These are phyloP conservation scores for Avicennia marina DNA, from an alignment of 257 asterid genomes.

Conservation along the genomic window DNA sequence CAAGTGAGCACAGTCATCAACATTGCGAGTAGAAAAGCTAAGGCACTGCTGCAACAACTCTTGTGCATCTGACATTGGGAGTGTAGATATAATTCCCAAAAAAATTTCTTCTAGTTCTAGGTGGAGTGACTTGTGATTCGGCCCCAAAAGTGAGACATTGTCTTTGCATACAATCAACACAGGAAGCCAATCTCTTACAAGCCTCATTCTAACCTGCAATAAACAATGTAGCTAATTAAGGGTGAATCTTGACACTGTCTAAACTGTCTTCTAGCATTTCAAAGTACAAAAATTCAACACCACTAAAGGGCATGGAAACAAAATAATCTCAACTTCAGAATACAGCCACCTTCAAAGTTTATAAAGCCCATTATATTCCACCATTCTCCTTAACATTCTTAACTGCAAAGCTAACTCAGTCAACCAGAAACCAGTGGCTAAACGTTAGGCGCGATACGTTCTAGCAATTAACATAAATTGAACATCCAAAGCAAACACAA, in stretches of 20 bases:
- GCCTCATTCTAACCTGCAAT: slow-evolving; percentile 74
- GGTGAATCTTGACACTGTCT: too few relatives aligned
- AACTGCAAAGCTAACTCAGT: neutral
- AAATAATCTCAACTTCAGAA: too few relatives aligned
- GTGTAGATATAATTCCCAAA: slow-evolving; percentile 81
- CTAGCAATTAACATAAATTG: too few relatives aligned
- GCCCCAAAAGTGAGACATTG: slow-evolving; percentile 41
- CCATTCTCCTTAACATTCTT: too few relatives aligned
- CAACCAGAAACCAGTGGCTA: neutral
- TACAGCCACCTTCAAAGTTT: too few relatives aligned
- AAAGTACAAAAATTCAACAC: neutral
- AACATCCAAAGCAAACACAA: neutral
- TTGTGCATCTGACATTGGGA: slow-evolving; percentile 69
- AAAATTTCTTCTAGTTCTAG: slow-evolving; percentile 80
- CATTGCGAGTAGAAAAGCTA: slow-evolving; percentile 79
- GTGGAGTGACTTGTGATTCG: slow-evolving; percentile 48
- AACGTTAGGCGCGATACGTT: neutral
- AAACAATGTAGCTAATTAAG: neutral
- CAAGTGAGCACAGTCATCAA: slow-evolving; percentile 88
- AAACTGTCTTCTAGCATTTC: too few relatives aligned
- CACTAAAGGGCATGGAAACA: neutral
- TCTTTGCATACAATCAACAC: slow-evolving; percentile 84
- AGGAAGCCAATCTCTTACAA: slow-evolving; percentile 90
- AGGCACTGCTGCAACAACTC: slow-evolving; percentile 81
- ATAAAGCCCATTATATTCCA: neutral